Evolutionary conservation across 345 rosid species (phyloP), one percentile per base, ranked within the genome.

Genomic region (Citrus reticulata): DNA sequence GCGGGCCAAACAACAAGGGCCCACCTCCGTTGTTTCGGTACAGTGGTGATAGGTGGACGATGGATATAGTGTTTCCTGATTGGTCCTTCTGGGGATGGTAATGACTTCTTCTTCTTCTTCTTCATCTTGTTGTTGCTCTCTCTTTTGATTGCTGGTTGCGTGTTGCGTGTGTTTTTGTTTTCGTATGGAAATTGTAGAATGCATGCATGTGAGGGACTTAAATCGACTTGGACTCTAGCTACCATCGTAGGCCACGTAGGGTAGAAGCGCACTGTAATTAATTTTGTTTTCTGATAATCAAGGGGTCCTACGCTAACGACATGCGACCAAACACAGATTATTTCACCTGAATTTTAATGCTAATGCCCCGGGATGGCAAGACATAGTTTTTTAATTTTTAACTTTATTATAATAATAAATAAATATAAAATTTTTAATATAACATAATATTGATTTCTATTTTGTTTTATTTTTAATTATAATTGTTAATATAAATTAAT

Each of bases 81-180:
- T 89, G 94, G 94, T 83, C 93, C 78, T 89, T 89, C 70, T 91
- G 94, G 94, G 94, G 93, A 35, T 89, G 94, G 94, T 91, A 62
- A 61, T n/a, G 6, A 16, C n/a, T 42, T 24, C 10, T 42, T 10
- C 35, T 59, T 2, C 34, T 54, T 2, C 27, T 54, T 7, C 58
- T 30, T 9, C 1, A 17, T 32, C 55, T 76, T 49, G 0, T 11
- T 11, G 51, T 42, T 2, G 49, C 14, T 42, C 1, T 49, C 61
- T 51, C 61, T 16, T 9, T 68, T 25, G 25, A 1, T 22, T 58
- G 13, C 4, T 32, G 25, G 55, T 71, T 3, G 5, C 27, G 0
- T 7, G 55, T 71, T 7, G 5, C 27, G 0, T 7, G 64, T 55
- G 64, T 32, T 22, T 59, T 54, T 54, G 22, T 54, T 54, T 54